Base-by-base conservation (phyloP, 2,329 filamentous ascomycete species). In the Neonectria hederae region DNA sequence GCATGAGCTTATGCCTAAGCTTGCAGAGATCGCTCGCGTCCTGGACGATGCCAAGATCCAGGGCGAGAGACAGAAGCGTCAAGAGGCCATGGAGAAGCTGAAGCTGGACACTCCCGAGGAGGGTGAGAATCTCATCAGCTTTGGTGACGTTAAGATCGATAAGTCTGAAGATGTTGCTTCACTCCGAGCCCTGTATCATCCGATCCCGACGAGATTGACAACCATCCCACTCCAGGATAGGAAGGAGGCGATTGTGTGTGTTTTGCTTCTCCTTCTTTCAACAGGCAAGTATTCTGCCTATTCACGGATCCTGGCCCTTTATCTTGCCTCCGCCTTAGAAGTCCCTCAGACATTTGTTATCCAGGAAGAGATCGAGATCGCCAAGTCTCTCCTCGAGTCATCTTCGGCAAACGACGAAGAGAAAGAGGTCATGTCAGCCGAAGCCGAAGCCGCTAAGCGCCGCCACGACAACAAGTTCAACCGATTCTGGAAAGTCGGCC, bases 401-500 rank as follows among this genome's bases (percentile, higher is more conserved):
- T 85, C 84, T 26, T 82, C 83, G 22, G 77, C 80, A 4, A 76
- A 80, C n/a, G 77, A 80, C 9, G 74, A 76, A 64, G 69, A 77
- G 66, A 75, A 76, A 66, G 66, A 85, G 22, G 69, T 73, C 48
- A 90, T 97, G 83, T 90, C 89, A 0, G 92, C 91, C 1, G 91
- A 94, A 65, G 87, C 90, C 1, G 93, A 96, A 76, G 89, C 89
- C 0, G 87, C 91, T 74, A 92, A 91, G 75, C 88, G 90, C 58
- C 86, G 86, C 14, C 89, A 94, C 67, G 86, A 92, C 63, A 92
- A 91, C 59, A 88, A 92, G 69, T 80, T 86, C 9, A 84, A 87
- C 21, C 84, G 94, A 9, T 91, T 91, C 76, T 97, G 93, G 92
- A 97, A 97, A 76, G 93, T 97, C 21, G 93, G 94, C 0, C 83